phyloP scores from a whole-genome alignment of 2,329 filamentous ascomycete species.

The Lachnum nothofagi region DNA sequence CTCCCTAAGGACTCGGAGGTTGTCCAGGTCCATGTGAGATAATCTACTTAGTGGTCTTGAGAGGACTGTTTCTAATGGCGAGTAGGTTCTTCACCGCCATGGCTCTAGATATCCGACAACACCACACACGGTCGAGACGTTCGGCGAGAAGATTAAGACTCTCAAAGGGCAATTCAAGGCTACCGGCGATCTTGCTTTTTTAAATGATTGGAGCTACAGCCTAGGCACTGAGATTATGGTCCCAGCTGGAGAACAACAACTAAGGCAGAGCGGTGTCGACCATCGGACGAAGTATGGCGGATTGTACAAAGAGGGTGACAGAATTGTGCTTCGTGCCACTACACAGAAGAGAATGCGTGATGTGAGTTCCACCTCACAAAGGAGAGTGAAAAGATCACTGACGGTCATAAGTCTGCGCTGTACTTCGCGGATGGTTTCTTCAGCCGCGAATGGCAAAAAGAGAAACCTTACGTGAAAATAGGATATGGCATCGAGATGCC shows the following conservation, averaged over 20 bases:
- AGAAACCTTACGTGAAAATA: slow-evolving; percentile 57
- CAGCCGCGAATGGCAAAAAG: slow-evolving; percentile 68
- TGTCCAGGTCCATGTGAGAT: slow-evolving; percentile 52
- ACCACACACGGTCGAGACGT: slow-evolving; percentile 48
- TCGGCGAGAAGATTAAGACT: slow-evolving; percentile 55
- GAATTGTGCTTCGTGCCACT: slow-evolving; percentile 68
- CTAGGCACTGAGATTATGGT: slow-evolving; percentile 69
- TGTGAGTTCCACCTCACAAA: slow-evolving; percentile 34
- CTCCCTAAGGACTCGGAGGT: slow-evolving; percentile 63
- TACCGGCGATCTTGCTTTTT: slow-evolving; percentile 56
- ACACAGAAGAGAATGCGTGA: slow-evolving; percentile 75
- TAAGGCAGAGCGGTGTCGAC: slow-evolving; percentile 64
- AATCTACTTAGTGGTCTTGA: too few relatives aligned
- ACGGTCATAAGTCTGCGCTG: slow-evolving; percentile 46
- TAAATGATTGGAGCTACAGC: slow-evolving; percentile 64
- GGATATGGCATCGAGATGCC: slow-evolving; percentile 38
- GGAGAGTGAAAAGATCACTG: neutral
- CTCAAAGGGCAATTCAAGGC: slow-evolving; percentile 50
- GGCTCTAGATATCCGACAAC: slow-evolving; percentile 68
- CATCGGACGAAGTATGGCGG: slow-evolving; percentile 56
- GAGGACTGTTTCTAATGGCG: slow-evolving; percentile 15
- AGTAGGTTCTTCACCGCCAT: slow-evolving; percentile 67
- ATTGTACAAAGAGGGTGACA: slow-evolving; percentile 66
- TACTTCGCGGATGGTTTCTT: slow-evolving; percentile 78
- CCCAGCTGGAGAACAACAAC: slow-evolving; percentile 65